A percentile compares a stretch with the other conserved stretches of the same genome.
Evolutionary conservation across 345 rosid species (phyloP).

Genomic region (Salix brachista): DNA sequence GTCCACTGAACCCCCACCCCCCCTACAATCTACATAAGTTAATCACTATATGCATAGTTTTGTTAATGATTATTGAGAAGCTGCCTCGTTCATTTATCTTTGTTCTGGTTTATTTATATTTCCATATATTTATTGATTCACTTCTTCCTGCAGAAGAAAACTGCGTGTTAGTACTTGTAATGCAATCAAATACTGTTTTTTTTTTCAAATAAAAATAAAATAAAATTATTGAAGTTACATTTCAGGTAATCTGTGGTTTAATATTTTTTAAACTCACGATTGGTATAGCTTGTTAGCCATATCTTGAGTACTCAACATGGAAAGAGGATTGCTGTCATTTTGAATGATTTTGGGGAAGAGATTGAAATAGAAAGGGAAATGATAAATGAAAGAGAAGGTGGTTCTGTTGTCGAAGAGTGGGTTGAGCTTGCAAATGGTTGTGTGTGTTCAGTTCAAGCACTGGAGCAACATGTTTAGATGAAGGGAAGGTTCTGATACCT

Average conservation of each 20-base stretch:
- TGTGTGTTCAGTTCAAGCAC: conserved; percentile 85
- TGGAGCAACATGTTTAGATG: conserved; percentile 85
- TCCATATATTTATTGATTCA: not conserved
- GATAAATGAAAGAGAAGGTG: conserved; percentile 90
- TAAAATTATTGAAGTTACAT: not conserved
- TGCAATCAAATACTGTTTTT: not conserved
- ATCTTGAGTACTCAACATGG: conserved; percentile 77
- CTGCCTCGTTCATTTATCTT: not conserved
- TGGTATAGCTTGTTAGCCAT: conserved; percentile 64
- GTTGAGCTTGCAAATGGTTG: conserved; percentile 93
- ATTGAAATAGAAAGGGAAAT: conserved; percentile 95
- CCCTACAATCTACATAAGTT: not conserved
- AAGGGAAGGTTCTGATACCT: conserved; percentile 50
- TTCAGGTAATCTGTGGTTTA: not conserved
- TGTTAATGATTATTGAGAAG: not conserved
- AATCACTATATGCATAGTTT: not conserved
- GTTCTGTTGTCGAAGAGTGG: conserved; percentile 91
- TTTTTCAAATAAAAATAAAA: not conserved
- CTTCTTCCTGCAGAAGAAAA: not conserved
- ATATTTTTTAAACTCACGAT: not conserved
- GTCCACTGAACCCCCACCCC: conserved; percentile 48
- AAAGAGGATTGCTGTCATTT: conserved; percentile 81
- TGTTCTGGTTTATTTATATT: not conserved
- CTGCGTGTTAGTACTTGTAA: not conserved
- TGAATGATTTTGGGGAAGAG: conserved; percentile 98